Evolutionary conservation across 83 land plant species (phyloP).

Genomic region (Larix sibirica): DNA sequence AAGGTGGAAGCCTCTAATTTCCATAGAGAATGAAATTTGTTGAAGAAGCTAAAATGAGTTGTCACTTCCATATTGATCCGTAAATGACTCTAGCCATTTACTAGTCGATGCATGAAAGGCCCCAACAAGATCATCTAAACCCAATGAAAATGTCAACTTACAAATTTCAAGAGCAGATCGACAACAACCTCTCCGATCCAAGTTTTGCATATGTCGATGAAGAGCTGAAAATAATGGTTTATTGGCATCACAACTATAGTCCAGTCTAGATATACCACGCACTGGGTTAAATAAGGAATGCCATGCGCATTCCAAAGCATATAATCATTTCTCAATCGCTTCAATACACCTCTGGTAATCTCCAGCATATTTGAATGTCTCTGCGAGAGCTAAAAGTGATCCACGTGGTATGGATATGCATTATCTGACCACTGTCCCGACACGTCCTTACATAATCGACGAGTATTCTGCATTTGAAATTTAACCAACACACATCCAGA

Average conservation of each 20-base stretch:
- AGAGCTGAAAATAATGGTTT: conserved; percentile 75
- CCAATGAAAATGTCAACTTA: conserved; percentile 82
- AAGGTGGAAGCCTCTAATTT: conserved; percentile 77
- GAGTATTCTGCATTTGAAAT: no score
- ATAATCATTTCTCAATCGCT: conserved; percentile 71
- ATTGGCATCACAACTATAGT: conserved; percentile 72
- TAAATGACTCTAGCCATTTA: conserved; percentile 83
- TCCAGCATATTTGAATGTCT: conserved; percentile 81
- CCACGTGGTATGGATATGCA: conserved; percentile 81
- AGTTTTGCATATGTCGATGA: conserved; percentile 84
- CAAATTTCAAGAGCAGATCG: conserved; percentile 96
- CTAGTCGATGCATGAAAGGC: conserved; percentile 87
- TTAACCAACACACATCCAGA: no score
- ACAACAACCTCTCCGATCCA: conserved; percentile 96
- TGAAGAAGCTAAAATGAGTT: conserved; percentile 82
- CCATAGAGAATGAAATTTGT: conserved; percentile 87
- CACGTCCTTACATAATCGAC: no score
- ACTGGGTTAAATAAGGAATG: conserved; percentile 79
- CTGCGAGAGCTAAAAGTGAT: conserved; percentile 83
- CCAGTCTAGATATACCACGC: conserved; percentile 67
- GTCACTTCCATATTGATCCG: conserved; percentile 62
- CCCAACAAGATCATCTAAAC: conserved; percentile 94
- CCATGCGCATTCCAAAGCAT: conserved; percentile 98
- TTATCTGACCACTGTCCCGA: no score
- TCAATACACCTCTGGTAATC: conserved; percentile 83